Percentiles rank a stretch among this genome's conserved stretches.
Evolutionary conservation across 1,284 basidiomycete species (phyloP).

Genomic region (Cutaneotrichosporon spelunceum): DNA sequence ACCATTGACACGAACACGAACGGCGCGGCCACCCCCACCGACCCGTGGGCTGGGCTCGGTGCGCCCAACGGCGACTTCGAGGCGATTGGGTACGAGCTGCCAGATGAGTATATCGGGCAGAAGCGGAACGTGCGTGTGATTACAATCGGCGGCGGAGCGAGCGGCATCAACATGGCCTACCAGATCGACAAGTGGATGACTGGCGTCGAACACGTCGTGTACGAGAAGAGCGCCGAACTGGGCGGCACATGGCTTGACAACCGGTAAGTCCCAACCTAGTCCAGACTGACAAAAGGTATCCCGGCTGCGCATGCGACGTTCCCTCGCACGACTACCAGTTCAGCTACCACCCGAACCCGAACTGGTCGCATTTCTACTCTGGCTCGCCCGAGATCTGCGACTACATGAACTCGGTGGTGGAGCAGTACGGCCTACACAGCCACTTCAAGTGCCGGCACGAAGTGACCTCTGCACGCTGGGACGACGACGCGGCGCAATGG

Average conservation of each 20-base stretch:
- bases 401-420: constrained; percentile 34
- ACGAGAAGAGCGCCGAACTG: constrained; percentile 13
- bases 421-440: constrained; percentile 28
- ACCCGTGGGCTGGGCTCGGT: constrained; percentile 9
- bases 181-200: constrained; percentile 13
- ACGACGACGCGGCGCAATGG: constrained; percentile 31
- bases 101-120: not conserved
- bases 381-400: constrained; percentile 30
- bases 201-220: constrained; percentile 11
- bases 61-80: constrained; percentile 20
- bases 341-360: constrained; percentile 29
- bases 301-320: constrained; percentile 37
- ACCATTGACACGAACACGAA: not conserved
- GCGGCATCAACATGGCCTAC: constrained; percentile 15
- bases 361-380: constrained; percentile 34
- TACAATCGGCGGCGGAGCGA: constrained; percentile 17
- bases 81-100: constrained; percentile 14
- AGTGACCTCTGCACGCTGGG: constrained; percentile 34
- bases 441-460: constrained; percentile 35
- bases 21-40: not conserved
- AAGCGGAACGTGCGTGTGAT: constrained; percentile 12
- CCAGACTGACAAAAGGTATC: constrained; percentile 18
- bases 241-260: constrained; percentile 27
- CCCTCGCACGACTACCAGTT: constrained; percentile 37
- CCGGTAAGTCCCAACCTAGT: not conserved